Base-by-base conservation (phyloP, 768 basidiomycete genomes). In the Panaeolus papilionaceus region DNA sequence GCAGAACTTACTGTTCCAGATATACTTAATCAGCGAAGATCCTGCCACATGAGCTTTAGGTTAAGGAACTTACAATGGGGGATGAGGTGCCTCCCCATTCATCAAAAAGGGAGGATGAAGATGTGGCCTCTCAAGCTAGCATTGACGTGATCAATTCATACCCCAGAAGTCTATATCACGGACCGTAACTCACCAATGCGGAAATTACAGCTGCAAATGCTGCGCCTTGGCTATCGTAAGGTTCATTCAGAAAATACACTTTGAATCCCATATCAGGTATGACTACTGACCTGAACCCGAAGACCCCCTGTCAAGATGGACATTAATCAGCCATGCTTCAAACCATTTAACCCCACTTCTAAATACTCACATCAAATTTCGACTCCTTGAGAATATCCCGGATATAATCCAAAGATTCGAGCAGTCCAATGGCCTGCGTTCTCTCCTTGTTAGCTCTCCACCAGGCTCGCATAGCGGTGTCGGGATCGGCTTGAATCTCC, bases 131-230 rank as follows among this genome's bases (percentile, higher is more conserved):
- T 84, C 83, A 49, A 84, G 71, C 83, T 83, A 63, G 63, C 28
- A 26, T 12, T 37, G 8, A 38, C 4, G 49, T 18, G 23, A 28
- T 38, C 9, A 47, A 47, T 11, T 66, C 11, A 66, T 23, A 39
- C 39, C 16, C 54, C 26, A 54, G 39, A 45, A 44, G 54, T 4
- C 4, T 47, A 37, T 12, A 2, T 28, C 38, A 58, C n/a, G 62
- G 64, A 38, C 54, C 7, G 64, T 38, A 28, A 79, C 88, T 40
- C 69, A 94, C 92, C 75, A 94, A 75, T 26, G 92, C 89, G 37
- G 90, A 78, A 26, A 94, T 80, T 40, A 94, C 73, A 9, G 86
- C 90, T 38, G 92, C 94, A 78, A 94, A 83, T 4, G 86, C 88
- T 16, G 91, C 93, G 16, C 93, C 93, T 79, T 95, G 94, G 68